Evolutionary conservation across 805 yeast species (phyloP).

Genomic region (Saccharomycopsis sp.): DNA sequence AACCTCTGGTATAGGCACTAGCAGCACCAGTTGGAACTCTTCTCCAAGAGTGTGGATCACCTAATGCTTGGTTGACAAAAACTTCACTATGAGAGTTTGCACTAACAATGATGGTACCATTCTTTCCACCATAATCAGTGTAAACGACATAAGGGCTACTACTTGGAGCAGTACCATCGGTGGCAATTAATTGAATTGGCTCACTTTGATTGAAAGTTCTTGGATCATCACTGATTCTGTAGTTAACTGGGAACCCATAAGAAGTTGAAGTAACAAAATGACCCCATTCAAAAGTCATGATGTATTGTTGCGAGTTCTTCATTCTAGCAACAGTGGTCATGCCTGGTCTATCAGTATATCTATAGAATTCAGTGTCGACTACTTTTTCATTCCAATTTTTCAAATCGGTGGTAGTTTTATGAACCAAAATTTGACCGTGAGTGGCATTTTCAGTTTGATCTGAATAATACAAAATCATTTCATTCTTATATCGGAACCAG

Average conservation of each 20-base stretch:
- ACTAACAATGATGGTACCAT: background rate
- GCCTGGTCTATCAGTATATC: conserved; percentile 1
- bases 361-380: background rate
- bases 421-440: conserved; percentile 1
- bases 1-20: background rate
- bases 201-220: background rate
- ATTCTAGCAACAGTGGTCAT: background rate
- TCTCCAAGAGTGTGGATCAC: background rate
- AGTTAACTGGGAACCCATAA: background rate
- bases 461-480: background rate
- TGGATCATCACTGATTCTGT: background rate
- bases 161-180: conserved; percentile 3
- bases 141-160: background rate
- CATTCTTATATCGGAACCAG: background rate
- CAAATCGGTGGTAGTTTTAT: background rate
- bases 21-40: background rate
- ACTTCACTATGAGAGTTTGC: background rate
- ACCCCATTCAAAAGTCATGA: conserved; percentile 3
- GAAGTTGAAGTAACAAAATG: background rate
- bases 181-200: background rate
- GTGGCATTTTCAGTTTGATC: background rate
- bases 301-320: background rate
- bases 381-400: background rate
- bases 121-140: background rate
- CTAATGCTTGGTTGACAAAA: background rate